Base-by-base conservation (phyloP, 2,329 filamentous ascomycete genomes). In the Geosmithia flava region DNA sequence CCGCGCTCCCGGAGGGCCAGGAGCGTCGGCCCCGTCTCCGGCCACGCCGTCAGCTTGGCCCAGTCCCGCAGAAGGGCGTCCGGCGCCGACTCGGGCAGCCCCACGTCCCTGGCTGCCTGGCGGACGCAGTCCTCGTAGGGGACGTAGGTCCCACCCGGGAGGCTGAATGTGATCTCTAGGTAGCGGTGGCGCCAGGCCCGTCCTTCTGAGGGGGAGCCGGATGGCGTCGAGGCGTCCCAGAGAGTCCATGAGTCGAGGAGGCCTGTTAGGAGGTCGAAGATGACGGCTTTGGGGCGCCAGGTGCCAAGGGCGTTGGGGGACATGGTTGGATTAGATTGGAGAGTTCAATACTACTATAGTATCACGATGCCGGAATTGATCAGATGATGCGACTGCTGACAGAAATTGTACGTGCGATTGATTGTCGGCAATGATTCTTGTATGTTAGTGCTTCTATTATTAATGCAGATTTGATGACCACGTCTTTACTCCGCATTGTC, bases 241-340 rank as follows among this genome's bases (percentile, higher is more conserved):
- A 68, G 51, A 15, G 53, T 59, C 66, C 65, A 68, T 2, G 63
- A 67, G 54, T 69, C 59, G 7, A 66, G 52, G 0, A 68, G 61
- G 15, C 56, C 65, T 1, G 66, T 68, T 20, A 69, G 60, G 27
- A 68, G 63, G 49, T 69, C 65, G 30, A 69, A 68, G 29, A 68
- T 51, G 1, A 68, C 56, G 44, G 58, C 66, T 53, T 59, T 59
- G 1, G 62, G 62, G 4, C 50, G 54, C 61, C 60, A 63, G 5
- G 39, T 23, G 2, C 45, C 19, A 20, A n/a, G 7, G 5, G 33
- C 15, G 33, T 6, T 6, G 42, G 8, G 5, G 42, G 47, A 27
- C 42, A 45, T 49, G 39, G 3, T 45, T 41, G 15, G 30, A 47
- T 40, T 5, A 19, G 29, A 13, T 16, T 13, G 33, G 33, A 7